Conservation (phyloP, 306 rosid species). For the Delonix regia region DNA sequence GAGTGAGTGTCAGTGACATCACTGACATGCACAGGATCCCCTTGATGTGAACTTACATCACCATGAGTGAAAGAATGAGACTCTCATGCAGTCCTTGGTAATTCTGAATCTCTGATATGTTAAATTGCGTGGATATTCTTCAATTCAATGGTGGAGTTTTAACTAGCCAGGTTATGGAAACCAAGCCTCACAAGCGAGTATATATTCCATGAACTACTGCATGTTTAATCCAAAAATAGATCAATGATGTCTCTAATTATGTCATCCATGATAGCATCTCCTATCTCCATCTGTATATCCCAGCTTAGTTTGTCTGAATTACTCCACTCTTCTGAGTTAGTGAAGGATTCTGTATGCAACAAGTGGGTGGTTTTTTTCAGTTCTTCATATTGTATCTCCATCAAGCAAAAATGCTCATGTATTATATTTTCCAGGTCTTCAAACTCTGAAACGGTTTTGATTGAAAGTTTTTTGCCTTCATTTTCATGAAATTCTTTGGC, state of each 20-base stretch:
- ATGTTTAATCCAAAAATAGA: conserved; percentile 30
- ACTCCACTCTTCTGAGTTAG: conserved; percentile 42
- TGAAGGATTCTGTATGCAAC: conserved; percentile 31
- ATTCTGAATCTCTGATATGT: neutral
- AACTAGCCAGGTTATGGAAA: conserved; percentile 4
- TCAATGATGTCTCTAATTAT: conserved; percentile 39
- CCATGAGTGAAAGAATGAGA: neutral
- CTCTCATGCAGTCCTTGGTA: neutral
- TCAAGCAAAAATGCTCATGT: conserved; percentile 23
- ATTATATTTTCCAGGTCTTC: conserved; percentile 21
- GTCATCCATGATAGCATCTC: conserved; percentile 54
- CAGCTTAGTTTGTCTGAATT: conserved; percentile 26
- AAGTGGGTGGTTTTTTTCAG: conserved; percentile 12
- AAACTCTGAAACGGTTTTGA: conserved; percentile 30
- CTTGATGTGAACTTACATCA: no score
- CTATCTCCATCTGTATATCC: conserved; percentile 41
- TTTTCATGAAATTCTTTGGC: conserved; percentile 1
- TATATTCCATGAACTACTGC: neutral
- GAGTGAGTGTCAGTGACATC: neutral
- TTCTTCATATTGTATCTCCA: conserved; percentile 38
- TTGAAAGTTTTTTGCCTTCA: conserved; percentile 21
- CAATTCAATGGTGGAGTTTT: neutral
- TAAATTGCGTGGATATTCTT: neutral
- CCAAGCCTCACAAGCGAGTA: conserved; percentile 9
- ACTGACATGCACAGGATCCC: no score